Percentiles rank a stretch among this genome's conserved stretches.
Conservation (phyloP, 441 rosid genomes). For the Raphanus hybrid region DNA sequence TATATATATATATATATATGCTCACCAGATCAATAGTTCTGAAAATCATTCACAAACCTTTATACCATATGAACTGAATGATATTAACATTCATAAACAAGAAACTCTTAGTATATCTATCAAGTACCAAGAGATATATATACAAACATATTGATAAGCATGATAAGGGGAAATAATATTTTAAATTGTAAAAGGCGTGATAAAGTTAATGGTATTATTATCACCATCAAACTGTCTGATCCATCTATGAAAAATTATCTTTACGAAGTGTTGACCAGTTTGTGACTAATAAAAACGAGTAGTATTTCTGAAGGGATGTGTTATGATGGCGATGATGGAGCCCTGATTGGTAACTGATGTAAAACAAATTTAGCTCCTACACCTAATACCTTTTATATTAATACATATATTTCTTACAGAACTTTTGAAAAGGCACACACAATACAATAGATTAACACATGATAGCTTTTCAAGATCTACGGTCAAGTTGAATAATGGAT, state of each 20-base stretch:
- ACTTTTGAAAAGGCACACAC: constrained; percentile 17
- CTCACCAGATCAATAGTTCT: background rate
- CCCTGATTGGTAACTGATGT: constrained; percentile 33
- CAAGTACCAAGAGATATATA: background rate
- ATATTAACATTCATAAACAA: background rate
- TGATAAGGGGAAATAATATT: background rate
- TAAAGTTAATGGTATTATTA: background rate
- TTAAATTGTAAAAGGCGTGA: background rate
- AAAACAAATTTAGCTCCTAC: constrained; percentile 24
- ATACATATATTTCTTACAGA: background rate
- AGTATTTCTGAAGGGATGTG: constrained; percentile 9
- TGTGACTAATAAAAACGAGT: constrained; percentile 6
- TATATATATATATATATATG: background rate
- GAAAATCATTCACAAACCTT: background rate
- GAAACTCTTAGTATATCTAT: background rate
- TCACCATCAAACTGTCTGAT: constrained; percentile 1
- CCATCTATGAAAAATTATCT: background rate
- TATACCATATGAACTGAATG: background rate
- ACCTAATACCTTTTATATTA: constrained; percentile 34
- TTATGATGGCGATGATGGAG: constrained; percentile 32
- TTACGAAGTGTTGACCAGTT: constrained; percentile 17
- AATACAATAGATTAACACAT: constrained; percentile 20
- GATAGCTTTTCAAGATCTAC: constrained; percentile 21
- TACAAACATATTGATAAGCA: background rate
- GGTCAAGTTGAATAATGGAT: constrained; percentile 20